These are phyloP conservation scores for Podospora pseudocomata DNA, from an alignment of 495 filamentous ascomycete species.

Conservation along the genomic window DNA sequence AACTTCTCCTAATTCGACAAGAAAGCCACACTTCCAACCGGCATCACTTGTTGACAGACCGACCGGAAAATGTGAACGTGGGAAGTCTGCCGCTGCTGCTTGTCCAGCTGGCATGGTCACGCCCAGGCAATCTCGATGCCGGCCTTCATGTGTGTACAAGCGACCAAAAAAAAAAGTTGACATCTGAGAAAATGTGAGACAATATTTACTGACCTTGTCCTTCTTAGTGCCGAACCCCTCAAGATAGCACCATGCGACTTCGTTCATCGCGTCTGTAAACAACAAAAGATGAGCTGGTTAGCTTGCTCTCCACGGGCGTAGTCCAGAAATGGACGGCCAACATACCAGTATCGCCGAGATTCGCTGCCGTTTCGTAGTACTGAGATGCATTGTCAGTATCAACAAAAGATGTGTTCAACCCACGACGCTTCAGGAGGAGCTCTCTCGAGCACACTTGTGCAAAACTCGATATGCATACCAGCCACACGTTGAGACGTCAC, in stretches of 20 bases:
- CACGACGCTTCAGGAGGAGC: background rate
- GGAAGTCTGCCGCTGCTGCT: background rate
- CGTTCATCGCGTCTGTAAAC: constrained; percentile 85
- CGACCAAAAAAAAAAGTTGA: background rate
- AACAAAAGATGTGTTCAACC: constrained; percentile 1
- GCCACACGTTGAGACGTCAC: constrained; percentile 23
- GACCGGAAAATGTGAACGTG: background rate
- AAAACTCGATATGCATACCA: background rate
- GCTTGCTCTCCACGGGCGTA: constrained; percentile 4
- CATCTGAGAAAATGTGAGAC: constrained; percentile 2
- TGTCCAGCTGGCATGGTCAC: constrained; percentile 15
- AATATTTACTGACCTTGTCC: constrained; percentile 74
- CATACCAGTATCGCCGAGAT: constrained; percentile 78
- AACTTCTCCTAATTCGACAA: constrained; percentile 19
- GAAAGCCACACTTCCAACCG: background rate
- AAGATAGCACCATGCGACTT: constrained; percentile 91
- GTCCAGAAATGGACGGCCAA: constrained; percentile 3
- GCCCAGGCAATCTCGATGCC: background rate
- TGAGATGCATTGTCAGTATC: constrained; percentile 35
- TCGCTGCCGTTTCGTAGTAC: constrained; percentile 97
- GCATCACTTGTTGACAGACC: background rate
- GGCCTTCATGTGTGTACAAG: background rate
- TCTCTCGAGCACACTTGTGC: background rate
- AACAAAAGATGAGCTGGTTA: constrained; percentile 20
- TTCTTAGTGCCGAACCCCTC: constrained; percentile 94